These are phyloP conservation scores for Pleurozium schreberi DNA, from an alignment of 225 moss, liverwort and hornwort species.

Conservation along the genomic window DNA sequence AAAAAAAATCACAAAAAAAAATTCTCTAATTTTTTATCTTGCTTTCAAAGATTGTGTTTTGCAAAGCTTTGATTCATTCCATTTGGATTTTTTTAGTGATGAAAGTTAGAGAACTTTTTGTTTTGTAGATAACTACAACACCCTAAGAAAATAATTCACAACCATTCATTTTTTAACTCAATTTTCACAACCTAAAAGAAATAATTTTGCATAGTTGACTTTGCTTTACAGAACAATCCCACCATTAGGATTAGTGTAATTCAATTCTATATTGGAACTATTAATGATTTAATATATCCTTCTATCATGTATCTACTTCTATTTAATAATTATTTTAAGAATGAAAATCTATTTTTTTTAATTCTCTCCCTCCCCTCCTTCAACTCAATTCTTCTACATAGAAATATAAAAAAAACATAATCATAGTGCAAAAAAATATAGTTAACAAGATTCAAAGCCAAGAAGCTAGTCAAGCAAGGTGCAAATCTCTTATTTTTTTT, in stretches of 20 bases:
- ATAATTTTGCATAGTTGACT: neutral
- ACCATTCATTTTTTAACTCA: accelerated
- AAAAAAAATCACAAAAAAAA: neutral
- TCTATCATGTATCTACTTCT: accelerated
- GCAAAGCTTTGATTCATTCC: neutral
- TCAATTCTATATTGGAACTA: neutral
- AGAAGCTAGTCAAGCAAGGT: neutral
- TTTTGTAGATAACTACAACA: neutral
- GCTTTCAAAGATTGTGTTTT: neutral
- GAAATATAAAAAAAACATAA: neutral
- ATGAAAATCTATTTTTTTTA: neutral
- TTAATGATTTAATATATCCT: neutral
- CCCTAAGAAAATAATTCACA: accelerated
- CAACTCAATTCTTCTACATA: neutral
- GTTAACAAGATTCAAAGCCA: neutral
- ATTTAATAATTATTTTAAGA: neutral
- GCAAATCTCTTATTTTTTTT: neutral
- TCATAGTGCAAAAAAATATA: accelerated
- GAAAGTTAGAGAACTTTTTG: neutral
- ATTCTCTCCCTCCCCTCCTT: accelerated
- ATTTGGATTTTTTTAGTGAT: neutral
- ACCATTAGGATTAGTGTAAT: accelerated
- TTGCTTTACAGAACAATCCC: neutral
- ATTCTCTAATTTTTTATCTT: neutral
- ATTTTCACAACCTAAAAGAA: neutral